Percentiles rank a stretch among this genome's conserved stretches.
Evolutionary conservation across 1,139 yeast genomes (phyloP).

Genomic region (Sugiyamaella paludigena): DNA sequence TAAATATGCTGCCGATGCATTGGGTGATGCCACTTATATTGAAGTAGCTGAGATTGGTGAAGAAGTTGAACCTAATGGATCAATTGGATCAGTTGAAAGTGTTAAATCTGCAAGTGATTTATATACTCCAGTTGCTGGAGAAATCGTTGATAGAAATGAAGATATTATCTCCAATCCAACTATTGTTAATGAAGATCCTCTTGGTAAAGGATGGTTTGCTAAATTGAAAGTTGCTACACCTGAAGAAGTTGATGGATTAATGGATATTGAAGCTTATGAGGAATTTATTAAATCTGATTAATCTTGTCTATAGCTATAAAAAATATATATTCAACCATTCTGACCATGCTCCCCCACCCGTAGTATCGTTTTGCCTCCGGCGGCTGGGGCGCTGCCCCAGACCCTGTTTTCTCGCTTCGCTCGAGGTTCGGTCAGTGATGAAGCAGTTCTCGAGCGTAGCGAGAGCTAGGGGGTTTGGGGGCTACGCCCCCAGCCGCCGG

Average conservation of each 20-base stretch:
- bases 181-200: slow-evolving; percentile 80
- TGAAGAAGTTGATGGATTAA: slow-evolving; percentile 44
- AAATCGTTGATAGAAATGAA: slow-evolving; percentile 68
- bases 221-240: slow-evolving; percentile 57
- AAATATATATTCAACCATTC: too few relatives aligned
- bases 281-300: slow-evolving; percentile 48
- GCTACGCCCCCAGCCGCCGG: background rate
- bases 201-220: slow-evolving; percentile 93
- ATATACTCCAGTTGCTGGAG: slow-evolving; percentile 83
- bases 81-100: slow-evolving; percentile 89
- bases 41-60: slow-evolving; percentile 83
- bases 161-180: slow-evolving; percentile 68
- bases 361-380: slow-evolving; percentile 2
- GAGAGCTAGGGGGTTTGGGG: background rate
- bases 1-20: slow-evolving; percentile 93
- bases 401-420: too few relatives aligned
- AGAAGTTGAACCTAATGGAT: slow-evolving; percentile 67
- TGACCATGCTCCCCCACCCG: too few relatives aligned
- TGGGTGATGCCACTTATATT: slow-evolving; percentile 93
- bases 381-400: slow-evolving; percentile 1
- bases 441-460: too few relatives aligned
- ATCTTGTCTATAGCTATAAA: too few relatives aligned
- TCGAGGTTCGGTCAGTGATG: too few relatives aligned
- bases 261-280: slow-evolving; percentile 62
- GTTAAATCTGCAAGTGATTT: slow-evolving; percentile 95